Conservation (phyloP, 2,329 filamentous ascomycete species). For the Cercospora sp. region DNA sequence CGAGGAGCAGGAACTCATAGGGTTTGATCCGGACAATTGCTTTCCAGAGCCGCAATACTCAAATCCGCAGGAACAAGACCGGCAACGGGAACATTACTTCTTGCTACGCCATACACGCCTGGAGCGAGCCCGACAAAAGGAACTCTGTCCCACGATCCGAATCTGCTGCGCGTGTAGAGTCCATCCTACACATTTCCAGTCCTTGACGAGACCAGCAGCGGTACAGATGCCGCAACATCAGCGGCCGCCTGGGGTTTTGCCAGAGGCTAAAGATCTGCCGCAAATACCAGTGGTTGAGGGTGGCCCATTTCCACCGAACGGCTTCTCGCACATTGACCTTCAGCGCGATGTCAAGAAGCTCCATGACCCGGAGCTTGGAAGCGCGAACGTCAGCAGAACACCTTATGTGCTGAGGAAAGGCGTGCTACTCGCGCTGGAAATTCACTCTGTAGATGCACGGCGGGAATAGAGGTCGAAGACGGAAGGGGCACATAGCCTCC, state of each 20-base stretch:
- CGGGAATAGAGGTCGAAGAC: constrained; percentile 7
- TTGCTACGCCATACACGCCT: constrained; percentile 6
- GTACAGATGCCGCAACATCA: constrained; percentile 6
- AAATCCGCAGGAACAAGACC: neutral
- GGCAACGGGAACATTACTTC: constrained; percentile 2
- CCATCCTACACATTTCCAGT: constrained; percentile 31
- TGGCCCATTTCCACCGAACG: constrained; percentile 27
- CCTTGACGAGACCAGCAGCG: constrained; percentile 25
- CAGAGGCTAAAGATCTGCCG: constrained; percentile 7
- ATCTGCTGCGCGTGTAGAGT: constrained; percentile 37
- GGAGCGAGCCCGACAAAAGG: neutral
- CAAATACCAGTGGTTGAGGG: constrained; percentile 27
- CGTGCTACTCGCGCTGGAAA: constrained; percentile 26
- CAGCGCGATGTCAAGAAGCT: constrained; percentile 27
- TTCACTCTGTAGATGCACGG: constrained; percentile 27
- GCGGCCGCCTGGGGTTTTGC: constrained; percentile 5
- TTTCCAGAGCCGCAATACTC: constrained; percentile 4
- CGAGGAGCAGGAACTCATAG: constrained; percentile 15
- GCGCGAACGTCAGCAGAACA: constrained; percentile 34
- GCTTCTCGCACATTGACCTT: constrained; percentile 34
- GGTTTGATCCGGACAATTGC: constrained; percentile 2
- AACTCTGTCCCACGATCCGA: constrained; percentile 28
- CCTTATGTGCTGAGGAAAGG: constrained; percentile 32
- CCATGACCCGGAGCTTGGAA: constrained; percentile 30
- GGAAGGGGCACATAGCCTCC: neutral